These are phyloP conservation scores for Yarrowia deformans DNA, from an alignment of 805 yeast genomes.

Conservation along the genomic window DNA sequence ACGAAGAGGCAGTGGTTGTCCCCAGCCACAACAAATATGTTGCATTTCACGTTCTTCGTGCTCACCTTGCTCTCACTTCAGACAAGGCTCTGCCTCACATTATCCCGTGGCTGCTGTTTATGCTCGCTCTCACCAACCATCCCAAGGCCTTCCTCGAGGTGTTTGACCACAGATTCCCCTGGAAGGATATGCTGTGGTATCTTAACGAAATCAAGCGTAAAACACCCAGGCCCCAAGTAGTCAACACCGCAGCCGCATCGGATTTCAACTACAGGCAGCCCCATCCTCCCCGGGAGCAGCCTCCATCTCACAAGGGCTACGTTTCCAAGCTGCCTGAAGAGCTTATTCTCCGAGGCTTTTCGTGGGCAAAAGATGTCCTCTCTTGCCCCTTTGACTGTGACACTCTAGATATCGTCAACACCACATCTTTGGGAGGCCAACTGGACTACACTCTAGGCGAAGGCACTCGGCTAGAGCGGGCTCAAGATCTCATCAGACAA, in stretches of 20 bases:
- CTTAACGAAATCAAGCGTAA: conserved; percentile 16
- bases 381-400: conserved; percentile 15
- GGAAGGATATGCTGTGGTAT: conserved; percentile 36
- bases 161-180: conserved; percentile 33
- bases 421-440: conserved; percentile 26
- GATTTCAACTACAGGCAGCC: background rate
- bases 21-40: conserved; percentile 27
- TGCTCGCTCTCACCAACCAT: conserved; percentile 20
- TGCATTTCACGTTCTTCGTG: conserved; percentile 35
- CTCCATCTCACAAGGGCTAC: conserved; percentile 4
- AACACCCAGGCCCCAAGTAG: background rate
- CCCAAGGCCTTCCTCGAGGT: conserved; percentile 18
- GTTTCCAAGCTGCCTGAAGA: conserved; percentile 37
- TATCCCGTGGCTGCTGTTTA: conserved; percentile 27
- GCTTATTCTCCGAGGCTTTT: conserved; percentile 19
- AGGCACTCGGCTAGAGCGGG: conserved; percentile 7
- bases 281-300: conserved; percentile 8
- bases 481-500: conserved; percentile 19
- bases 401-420: conserved; percentile 29
- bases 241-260: background rate
- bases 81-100: conserved; percentile 31
- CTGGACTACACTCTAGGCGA: conserved; percentile 33
- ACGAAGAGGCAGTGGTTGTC: background rate
- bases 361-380: conserved; percentile 21
- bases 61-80: conserved; percentile 29